Percentiles rank a stretch among this genome's conserved stretches.
Conservation (phyloP, 176 grass and related monocot genomes). For the Carex pumila region DNA sequence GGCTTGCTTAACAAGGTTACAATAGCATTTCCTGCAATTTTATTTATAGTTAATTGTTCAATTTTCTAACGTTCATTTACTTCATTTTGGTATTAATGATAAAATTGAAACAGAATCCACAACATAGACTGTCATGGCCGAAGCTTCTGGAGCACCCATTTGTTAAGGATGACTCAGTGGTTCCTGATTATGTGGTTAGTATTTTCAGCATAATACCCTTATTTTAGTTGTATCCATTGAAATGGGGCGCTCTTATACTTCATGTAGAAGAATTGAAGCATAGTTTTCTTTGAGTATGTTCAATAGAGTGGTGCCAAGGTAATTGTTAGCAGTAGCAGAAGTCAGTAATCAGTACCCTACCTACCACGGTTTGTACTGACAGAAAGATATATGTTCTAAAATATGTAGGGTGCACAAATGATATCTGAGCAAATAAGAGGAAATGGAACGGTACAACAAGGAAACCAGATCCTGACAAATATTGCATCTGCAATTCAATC, state of each 20-base stretch:
- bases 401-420: neutral
- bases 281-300: neutral
- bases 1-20: slow-evolving; percentile 89
- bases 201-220: neutral
- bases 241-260: neutral
- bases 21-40: neutral
- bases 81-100: slow-evolving; percentile 33
- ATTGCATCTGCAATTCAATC: neutral
- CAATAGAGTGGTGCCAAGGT: neutral
- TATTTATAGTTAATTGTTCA: neutral
- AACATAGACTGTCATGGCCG: slow-evolving; percentile 91
- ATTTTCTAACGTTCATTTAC: slow-evolving; percentile 11
- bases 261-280: neutral
- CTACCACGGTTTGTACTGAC: neutral
- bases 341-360: neutral
- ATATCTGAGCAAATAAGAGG: slow-evolving; percentile 24
- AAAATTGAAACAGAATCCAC: slow-evolving; percentile 51
- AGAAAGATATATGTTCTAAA: slow-evolving; percentile 1
- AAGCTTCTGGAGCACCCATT: slow-evolving; percentile 85
- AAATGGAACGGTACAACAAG: slow-evolving; percentile 8
- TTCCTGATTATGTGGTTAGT: slow-evolving; percentile 28
- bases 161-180: slow-evolving; percentile 67
- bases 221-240: neutral
- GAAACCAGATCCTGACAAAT: slow-evolving; percentile 2
- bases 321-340: neutral